A percentile compares a stretch with the other conserved stretches of the same genome.
Conservation (phyloP, 192 early-diverging fungal species). For the Gonapodya prolifera region DNA sequence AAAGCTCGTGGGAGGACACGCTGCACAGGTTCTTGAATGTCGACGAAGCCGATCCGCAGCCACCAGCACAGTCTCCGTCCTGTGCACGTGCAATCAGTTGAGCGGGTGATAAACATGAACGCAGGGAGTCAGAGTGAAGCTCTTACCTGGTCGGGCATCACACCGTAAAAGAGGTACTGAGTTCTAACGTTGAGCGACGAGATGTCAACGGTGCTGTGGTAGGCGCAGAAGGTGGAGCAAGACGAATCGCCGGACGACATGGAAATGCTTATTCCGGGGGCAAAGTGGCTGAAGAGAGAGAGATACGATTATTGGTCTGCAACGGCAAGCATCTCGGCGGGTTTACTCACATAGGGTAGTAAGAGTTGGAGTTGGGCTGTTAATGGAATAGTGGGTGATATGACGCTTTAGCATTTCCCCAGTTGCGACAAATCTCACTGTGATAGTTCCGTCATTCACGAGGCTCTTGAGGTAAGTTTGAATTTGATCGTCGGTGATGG, state of each 20-base stretch:
- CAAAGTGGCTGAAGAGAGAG: slow-evolving; percentile 12
- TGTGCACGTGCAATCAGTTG: too few species aligned
- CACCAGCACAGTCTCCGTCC: slow-evolving; percentile 14
- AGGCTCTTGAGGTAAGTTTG: background rate
- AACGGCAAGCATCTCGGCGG: too few species aligned
- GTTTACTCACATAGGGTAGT: slow-evolving; percentile 22
- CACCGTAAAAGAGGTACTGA: slow-evolving; percentile 11
- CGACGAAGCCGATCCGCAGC: slow-evolving; percentile 6
- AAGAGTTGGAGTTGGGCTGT: slow-evolving; percentile 20
- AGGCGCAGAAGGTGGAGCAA: slow-evolving; percentile 15
- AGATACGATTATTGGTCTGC: too few species aligned
- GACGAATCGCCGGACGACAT: background rate
- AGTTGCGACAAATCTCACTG: too few species aligned
- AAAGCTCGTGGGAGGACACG: slow-evolving; percentile 19
- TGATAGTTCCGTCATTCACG: background rate
- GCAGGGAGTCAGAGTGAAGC: too few species aligned
- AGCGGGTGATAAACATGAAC: too few species aligned
- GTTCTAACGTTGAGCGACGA: slow-evolving; percentile 3
- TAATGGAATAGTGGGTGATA: background rate
- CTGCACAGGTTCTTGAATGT: slow-evolving; percentile 20
- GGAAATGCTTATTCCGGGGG: background rate
- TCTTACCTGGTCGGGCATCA: slow-evolving; percentile 20
- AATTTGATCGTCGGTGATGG: background rate
- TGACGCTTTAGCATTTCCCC: too few species aligned
- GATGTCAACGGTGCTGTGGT: slow-evolving; percentile 18